Evolutionary conservation across 2,329 filamentous ascomycete genomes (phyloP).

Genomic region (Tothia fuscella): DNA sequence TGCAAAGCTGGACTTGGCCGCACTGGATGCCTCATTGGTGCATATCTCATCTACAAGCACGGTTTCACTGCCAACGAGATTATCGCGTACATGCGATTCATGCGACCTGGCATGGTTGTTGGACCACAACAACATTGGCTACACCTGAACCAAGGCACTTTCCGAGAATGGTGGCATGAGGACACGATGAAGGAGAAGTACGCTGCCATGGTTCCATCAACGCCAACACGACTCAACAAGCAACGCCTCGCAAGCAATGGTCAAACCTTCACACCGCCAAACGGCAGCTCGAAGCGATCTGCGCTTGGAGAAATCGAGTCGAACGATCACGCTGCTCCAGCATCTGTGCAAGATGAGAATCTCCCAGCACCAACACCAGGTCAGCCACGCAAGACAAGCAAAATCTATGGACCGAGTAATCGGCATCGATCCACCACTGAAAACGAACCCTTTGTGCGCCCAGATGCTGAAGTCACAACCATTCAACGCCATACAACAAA

Average conservation of each 20-base stretch:
- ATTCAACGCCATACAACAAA: conserved; percentile 50
- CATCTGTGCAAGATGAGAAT: conserved; percentile 60
- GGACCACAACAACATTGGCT: conserved; percentile 98
- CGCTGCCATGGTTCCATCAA: conserved; percentile 47
- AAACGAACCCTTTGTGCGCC: conserved; percentile 34
- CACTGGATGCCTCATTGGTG: conserved; percentile 91
- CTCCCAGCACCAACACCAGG: conserved; percentile 90
- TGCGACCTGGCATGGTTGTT: conserved; percentile 97
- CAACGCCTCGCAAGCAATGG: conserved; percentile 47
- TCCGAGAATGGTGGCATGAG: conserved; percentile 95
- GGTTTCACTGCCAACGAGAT: conserved; percentile 96
- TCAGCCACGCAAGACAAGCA: conserved; percentile 80
- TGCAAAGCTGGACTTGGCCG: conserved; percentile 95
- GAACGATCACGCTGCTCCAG: conserved; percentile 45
- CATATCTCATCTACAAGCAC: conserved; percentile 93
- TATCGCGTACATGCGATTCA: conserved; percentile 97
- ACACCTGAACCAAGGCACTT: conserved; percentile 89
- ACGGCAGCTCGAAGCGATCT: conserved; percentile 62
- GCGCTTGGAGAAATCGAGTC: conserved; percentile 91
- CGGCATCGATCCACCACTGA: conserved; percentile 22
- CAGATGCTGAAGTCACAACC: conserved; percentile 48
- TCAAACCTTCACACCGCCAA: conserved; percentile 73
- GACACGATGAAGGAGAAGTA: conserved; percentile 71
- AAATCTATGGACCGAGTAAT: conserved; percentile 51
- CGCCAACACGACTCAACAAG: conserved; percentile 38